Percentiles rank a stretch among this genome's conserved stretches.
Conservation (phyloP, 2,329 filamentous ascomycete species). For the Colletotrichum sp. region DNA sequence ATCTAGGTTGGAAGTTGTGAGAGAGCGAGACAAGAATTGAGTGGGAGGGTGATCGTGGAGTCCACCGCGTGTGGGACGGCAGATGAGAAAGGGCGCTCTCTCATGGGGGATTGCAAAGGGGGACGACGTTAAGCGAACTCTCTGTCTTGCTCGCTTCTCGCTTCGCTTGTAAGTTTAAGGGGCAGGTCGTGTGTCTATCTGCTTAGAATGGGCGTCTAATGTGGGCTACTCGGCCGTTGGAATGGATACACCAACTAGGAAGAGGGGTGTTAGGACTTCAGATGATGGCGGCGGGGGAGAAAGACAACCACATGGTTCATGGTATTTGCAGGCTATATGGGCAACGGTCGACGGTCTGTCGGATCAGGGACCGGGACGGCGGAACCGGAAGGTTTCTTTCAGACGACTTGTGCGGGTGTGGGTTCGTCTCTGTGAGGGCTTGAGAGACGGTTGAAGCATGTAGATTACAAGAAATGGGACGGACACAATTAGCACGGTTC, state of each 20-base stretch:
- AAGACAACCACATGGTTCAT: neutral
- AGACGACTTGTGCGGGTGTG: neutral
- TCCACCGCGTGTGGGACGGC: neutral
- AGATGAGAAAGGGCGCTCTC: neutral
- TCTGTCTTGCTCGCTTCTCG: neutral
- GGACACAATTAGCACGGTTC: neutral
- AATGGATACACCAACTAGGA: neutral
- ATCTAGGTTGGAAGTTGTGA: neutral
- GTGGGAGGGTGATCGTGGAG: neutral
- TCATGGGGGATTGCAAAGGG: neutral
- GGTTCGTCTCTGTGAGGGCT: neutral
- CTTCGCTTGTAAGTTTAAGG: neutral
- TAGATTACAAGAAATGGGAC: neutral
- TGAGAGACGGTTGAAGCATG: neutral
- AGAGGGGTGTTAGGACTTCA: neutral
- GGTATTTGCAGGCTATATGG: neutral
- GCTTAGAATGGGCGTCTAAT: neutral
- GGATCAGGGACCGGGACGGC: neutral
- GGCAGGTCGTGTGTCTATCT: neutral
- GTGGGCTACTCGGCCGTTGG: neutral
- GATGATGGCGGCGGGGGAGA: neutral
- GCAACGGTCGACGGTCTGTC: neutral
- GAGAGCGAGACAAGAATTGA: neutral
- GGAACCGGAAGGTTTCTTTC: conserved; percentile 7
- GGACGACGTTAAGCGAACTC: neutral